Conservation (phyloP, 140 eudicot species). For the Flaveria floridana region DNA sequence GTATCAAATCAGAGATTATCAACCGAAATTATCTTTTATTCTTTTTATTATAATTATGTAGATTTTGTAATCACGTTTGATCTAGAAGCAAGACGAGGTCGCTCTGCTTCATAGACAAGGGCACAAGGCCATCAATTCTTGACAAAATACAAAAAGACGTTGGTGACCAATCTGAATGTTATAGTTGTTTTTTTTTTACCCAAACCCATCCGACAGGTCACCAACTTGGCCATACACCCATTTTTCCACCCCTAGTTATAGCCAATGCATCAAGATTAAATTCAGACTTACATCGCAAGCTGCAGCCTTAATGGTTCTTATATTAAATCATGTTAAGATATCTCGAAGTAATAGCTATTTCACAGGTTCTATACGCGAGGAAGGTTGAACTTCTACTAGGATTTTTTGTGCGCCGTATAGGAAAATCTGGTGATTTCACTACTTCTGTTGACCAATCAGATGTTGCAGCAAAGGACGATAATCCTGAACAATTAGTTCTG, state of each 20-base stretch:
- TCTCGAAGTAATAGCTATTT: slow-evolving; percentile 21
- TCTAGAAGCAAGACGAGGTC: no score
- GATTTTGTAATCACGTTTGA: not conserved
- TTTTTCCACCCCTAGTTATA: slow-evolving; percentile 7
- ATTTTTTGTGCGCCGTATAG: slow-evolving; percentile 67
- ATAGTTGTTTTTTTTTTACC: not conserved
- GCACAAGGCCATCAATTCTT: not conserved
- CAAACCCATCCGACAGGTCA: not conserved
- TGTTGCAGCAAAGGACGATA: slow-evolving; percentile 26
- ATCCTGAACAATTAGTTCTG: slow-evolving; percentile 48
- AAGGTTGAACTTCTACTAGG: slow-evolving; percentile 77
- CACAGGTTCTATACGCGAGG: slow-evolving; percentile 81
- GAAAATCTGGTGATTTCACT: slow-evolving; percentile 36
- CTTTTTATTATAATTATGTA: no score
- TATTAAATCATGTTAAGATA: not conserved
- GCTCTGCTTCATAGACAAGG: no score
- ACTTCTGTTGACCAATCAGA: slow-evolving; percentile 33
- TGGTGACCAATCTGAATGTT: not conserved
- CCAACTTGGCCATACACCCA: not conserved
- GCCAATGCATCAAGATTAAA: not conserved
- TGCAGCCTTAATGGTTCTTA: not conserved
- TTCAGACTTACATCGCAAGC: not conserved
- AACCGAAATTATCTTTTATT: not conserved
- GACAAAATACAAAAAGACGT: not conserved
- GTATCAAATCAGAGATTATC: no score